Base-by-base conservation (phyloP, 2,329 filamentous ascomycete genomes). In the Colletotrichum tabaci region DNA sequence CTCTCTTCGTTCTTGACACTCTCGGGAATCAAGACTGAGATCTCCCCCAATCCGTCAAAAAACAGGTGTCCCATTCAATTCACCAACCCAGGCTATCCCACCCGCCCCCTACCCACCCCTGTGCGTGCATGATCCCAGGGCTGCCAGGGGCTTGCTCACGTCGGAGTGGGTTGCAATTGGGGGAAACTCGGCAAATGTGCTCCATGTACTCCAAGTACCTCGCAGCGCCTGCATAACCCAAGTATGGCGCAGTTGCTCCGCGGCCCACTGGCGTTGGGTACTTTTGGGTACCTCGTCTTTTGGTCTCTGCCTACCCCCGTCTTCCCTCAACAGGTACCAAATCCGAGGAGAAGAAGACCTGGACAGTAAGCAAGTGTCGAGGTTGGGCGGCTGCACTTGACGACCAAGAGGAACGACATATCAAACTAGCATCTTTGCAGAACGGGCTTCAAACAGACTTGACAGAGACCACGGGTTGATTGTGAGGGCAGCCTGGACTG, bases 111-210 rank as follows among this genome's bases (percentile, higher is more conserved):
- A 40, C 38, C 38, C 53, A 42, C 38, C 55, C 49, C 38, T 63
- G 49, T 52, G 35, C 60, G 16, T 26, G 21, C 16, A 16, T 44
- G 49, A 63, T 63, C 35, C 35, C 49, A 63, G 47, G 60, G 60
- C 60, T 62, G 53, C 53, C n/a, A 30, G 30, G 47, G 60, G 60
- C 47, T 21, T 30, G 60, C 60, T 62, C 42, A 40, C 58, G 46
- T 50, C 58, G 44, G 44, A 50, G 58, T 61, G 58, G 58, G n/a
- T 9, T 61, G 21, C 30, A 10, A 40, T 61, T 55, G 52, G 52
- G 30, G 53, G 53, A 58, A 42, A 18, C 40, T 44, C 15, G 56
- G 38, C 21, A 7, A 60, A 60, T 26, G 56, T 60, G 38, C 46
- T 53, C 40, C 53, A 40, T 6, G 30, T 30, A 30, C 30, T 30